A percentile compares a stretch with the other conserved stretches of the same genome.
phyloP scores from a whole-genome alignment of 352 stramenopile species.

The Pythium coloratum region DNA sequence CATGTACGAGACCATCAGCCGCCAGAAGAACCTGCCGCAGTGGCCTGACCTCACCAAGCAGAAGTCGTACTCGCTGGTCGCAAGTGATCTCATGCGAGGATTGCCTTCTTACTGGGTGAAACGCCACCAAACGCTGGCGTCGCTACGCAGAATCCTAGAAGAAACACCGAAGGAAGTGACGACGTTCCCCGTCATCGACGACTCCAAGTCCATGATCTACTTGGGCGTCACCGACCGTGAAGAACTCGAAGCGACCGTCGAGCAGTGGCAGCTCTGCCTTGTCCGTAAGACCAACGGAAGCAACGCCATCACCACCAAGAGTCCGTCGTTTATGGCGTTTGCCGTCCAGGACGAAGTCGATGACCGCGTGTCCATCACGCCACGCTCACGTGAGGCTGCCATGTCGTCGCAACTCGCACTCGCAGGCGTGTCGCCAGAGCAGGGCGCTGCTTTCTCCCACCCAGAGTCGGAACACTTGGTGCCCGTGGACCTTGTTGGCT shows the following conservation, averaged over 20 bases:
- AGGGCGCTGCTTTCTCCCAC: constrained; percentile 36
- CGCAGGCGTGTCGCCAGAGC: constrained; percentile 23
- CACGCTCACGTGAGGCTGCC: constrained; percentile 26
- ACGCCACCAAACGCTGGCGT: constrained; percentile 53
- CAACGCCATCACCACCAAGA: background rate
- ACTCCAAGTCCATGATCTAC: constrained; percentile 57
- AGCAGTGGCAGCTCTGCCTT: constrained; percentile 57
- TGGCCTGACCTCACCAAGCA: constrained; percentile 82
- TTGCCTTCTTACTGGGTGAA: constrained; percentile 43
- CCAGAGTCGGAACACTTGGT: constrained; percentile 30
- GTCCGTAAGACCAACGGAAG: background rate
- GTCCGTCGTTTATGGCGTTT: constrained; percentile 2
- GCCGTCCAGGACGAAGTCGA: background rate
- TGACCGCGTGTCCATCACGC: constrained; percentile 21
- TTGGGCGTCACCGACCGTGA: constrained; percentile 59
- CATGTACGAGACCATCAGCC: constrained; percentile 84
- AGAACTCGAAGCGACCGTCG: constrained; percentile 61
- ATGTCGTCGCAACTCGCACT: constrained; percentile 31
- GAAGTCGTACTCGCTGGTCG: constrained; percentile 69
- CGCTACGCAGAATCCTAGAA: constrained; percentile 46
- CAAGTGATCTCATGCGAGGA: constrained; percentile 69
- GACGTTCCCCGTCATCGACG: constrained; percentile 71
- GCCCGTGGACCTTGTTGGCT: constrained; percentile 55
- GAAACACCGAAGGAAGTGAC: constrained; percentile 38
- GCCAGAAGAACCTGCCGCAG: constrained; percentile 77